Base-by-base conservation (phyloP, 1,284 basidiomycete genomes). In the Ceratobasidium papillatum region DNA sequence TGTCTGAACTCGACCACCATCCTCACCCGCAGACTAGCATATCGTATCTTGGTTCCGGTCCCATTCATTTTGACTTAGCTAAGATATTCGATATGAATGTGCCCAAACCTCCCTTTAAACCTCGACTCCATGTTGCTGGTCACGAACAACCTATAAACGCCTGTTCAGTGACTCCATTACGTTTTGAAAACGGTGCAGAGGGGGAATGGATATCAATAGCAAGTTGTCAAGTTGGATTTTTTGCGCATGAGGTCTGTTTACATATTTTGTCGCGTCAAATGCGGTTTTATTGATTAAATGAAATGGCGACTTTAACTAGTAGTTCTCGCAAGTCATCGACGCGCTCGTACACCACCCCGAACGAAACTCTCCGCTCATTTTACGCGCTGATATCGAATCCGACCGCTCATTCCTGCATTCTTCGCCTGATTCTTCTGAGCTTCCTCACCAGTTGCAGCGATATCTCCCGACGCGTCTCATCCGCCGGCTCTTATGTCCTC, bases 321-420 rank as follows among this genome's bases (percentile, higher is more conserved):
- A 94, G 92, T 94, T 94, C 78, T 87, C 89, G 77, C 79, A 80
- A 1, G 91, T 90, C 0, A 80, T 89, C 34, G 86, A 84, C 12
- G 90, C 92, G 78, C 83, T 94, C 36, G 83, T 94, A 2, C 86
- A 90, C 62, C 92, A 94, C 78, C 93, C 93, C 9, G 93, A 94
- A 79, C 92, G 93, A 81, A 94, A 94, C 79, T 93, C 91, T 0
- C 92, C 92, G 0, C 86, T 94, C 38, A 94, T 95, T 69, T 82
- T 95, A 17, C 88, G 93, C 0, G 91, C 93, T 0, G 91, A 94
- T 58, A 85, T 86, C 0, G 45, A 94, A 9, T 79, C 81, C 3
- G 87, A 92, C 68, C 81, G 82, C 2, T 41, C n/a, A 34, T 80
- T 79, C 77, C 90, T n/a, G 76, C 83, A 12, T 36, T 41, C 54